Conservation (phyloP, 106 monocot species). For the Phalaenopsis equestris region DNA sequence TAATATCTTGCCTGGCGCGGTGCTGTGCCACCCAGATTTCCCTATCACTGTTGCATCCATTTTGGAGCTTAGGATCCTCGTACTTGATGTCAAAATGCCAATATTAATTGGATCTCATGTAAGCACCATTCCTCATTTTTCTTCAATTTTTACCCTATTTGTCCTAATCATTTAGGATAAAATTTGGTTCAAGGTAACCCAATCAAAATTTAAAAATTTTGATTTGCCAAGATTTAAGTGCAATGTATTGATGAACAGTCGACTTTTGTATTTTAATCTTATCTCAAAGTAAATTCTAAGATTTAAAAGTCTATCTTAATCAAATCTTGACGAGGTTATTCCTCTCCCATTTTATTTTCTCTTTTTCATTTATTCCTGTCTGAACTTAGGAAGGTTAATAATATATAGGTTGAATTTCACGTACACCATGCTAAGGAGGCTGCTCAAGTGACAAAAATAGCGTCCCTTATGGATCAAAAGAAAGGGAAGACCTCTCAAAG, state of each 20-base stretch:
- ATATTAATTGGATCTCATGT: conserved; percentile 72
- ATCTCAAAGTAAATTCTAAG: too few species aligned
- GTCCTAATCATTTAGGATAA: background rate
- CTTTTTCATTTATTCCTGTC: too few species aligned
- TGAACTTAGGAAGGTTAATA: conserved; percentile 4
- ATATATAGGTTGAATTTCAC: conserved; percentile 63
- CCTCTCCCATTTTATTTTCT: too few species aligned
- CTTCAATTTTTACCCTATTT: background rate
- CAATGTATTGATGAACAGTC: too few species aligned
- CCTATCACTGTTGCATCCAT: conserved; percentile 54
- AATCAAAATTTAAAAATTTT: too few species aligned
- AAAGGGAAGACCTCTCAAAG: conserved; percentile 51
- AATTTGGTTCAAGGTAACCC: background rate
- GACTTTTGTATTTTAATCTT: too few species aligned
- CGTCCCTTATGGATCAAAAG: conserved; percentile 63
- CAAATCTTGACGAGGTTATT: too few species aligned
- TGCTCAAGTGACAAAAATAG: conserved; percentile 53
- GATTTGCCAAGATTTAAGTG: too few species aligned
- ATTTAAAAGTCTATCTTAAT: too few species aligned
- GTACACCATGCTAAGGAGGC: conserved; percentile 65
- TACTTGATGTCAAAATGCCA: conserved; percentile 55
- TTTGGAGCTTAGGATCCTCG: conserved; percentile 76
- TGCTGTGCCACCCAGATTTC: conserved; percentile 76
- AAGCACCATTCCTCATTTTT: background rate
- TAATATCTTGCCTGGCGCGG: conserved; percentile 47